Base-by-base conservation (phyloP, 2,329 filamentous ascomycete genomes). In the Exserohilum turcica region DNA sequence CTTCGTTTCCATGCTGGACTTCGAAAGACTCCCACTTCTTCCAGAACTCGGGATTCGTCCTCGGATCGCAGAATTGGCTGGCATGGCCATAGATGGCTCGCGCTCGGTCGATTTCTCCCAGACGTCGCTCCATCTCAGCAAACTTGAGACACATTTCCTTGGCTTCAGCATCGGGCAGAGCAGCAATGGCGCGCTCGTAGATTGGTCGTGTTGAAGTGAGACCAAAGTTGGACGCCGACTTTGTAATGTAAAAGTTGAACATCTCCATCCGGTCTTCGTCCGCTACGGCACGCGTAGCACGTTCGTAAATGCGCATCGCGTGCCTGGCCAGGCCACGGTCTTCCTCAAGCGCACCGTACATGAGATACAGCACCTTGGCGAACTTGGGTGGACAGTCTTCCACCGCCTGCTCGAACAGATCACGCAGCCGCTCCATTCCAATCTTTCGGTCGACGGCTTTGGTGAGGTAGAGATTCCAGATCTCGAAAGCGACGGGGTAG, bases 231-330 rank as follows among this genome's bases (percentile, higher is more conserved):
- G 92, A 96, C 1, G 94, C 94, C 0, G 92, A 97, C 74, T 99
- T 97, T 53, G 93, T 97, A 71, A 99, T 97, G 79, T 99, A 99
- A 73, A 97, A 96, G 75, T 96, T 94, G 80, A 97, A 99, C 92
- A 99, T 97, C 67, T 96, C 92, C 55, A 92, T 88, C 46, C 92
- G 84, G 74, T 99, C 93, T 68, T 97, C 93, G 68, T 99, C 94
- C 12, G 91, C 88, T 3, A 99, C 95, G 10, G 93, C 92, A 28
- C 94, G 86, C 5, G 94, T 99, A 6, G 94, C 94, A 53, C 94
- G 89, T 78, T 99, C 95, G 76, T 99, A 99, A 64, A 99, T 99
- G 54, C 94, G 89, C 94, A 99, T 99, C 2, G 95, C 95, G 72
- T 97, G 93, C 43, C 95, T 85, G 9, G 94, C 93, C 13, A 99